Base-by-base conservation (phyloP, 768 basidiomycete species). In the Kwoniella europaea region DNA sequence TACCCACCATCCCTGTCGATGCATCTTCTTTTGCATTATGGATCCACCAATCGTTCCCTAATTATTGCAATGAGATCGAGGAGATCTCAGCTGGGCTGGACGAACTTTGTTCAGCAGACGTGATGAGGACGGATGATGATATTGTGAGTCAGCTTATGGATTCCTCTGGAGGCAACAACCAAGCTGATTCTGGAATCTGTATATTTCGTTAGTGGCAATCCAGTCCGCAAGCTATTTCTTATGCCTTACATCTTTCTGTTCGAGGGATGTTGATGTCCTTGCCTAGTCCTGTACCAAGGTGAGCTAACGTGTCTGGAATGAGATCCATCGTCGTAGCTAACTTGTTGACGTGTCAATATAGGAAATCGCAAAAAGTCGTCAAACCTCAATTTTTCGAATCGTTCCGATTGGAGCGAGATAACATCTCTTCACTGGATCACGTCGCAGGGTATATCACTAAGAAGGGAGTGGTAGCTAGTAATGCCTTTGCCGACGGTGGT, bases 41-140 rank as follows among this genome's bases (percentile, higher is more conserved):
- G 80, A 86, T 95, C 10, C 97, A 99, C 75, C 94, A 98, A 82
- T 98, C 97, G 79, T 93, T 95, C 75, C 87, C 90, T 0, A 90
- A 91, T 67, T 98, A 92, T 78, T 94, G 92, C 78, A 85, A 87
- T 53, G 88, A 90, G 46, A 82, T 94, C 4, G 92, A 94, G 7
- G 87, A 98, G 64, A 74, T 76, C 4, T 67, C 73, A 5, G 63
- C 65, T 0, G 74, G 74, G 1, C 22, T 72, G 7, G 83, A 84
- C 15, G 71, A 79, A 5, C 68, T 84, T 0, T 81, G 81, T 55
- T 46, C 64, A 12, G 82, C 82, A 1, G 84, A 84, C 62, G 54
- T 79, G n/a, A 76, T 84, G 79, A 67, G 77, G 56, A 79, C 82
- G 13, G 84, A 84, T 52, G 84, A 84, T 62, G 84, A 83, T 70